Conservation (phyloP, 805 yeast genomes). For the Barnettozyma californica region DNA sequence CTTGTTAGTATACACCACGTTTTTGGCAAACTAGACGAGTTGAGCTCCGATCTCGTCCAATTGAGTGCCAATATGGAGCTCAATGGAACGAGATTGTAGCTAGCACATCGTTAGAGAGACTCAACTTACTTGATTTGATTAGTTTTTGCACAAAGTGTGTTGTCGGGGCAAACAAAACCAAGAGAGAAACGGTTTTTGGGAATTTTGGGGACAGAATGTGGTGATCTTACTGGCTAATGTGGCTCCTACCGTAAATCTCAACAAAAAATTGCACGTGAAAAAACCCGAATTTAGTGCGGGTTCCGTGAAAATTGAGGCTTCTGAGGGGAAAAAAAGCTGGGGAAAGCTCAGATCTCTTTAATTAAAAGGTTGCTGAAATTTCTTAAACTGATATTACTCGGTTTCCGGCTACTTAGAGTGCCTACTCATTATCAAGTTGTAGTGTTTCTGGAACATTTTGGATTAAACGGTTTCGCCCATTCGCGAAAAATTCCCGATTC, state of each 20-base stretch:
- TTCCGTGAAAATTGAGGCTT: background rate
- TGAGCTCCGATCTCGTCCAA: background rate
- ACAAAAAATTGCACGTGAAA: conserved; percentile 5
- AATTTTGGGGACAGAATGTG: background rate
- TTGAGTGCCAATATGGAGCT: background rate
- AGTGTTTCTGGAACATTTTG: background rate
- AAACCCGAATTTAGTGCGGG: background rate
- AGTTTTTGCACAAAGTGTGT: background rate
- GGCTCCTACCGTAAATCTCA: conserved; percentile 6
- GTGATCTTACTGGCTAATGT: conserved; percentile 1
- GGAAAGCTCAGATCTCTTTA: background rate
- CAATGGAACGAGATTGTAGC: background rate
- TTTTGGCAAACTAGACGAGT: background rate
- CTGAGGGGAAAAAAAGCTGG: background rate
- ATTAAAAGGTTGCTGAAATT: background rate
- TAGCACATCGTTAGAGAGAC: background rate
- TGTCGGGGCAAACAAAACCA: background rate
- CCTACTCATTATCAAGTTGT: background rate
- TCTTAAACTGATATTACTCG: background rate
- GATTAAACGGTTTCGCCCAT: background rate
- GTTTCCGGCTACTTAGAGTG: background rate
- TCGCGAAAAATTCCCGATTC: conserved; percentile 1
- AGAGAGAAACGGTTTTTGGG: background rate
- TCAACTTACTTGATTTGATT: background rate
- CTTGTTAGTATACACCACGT: background rate